Conservation (phyloP, 257 asterid species). For the Thymus mandschuricus region DNA sequence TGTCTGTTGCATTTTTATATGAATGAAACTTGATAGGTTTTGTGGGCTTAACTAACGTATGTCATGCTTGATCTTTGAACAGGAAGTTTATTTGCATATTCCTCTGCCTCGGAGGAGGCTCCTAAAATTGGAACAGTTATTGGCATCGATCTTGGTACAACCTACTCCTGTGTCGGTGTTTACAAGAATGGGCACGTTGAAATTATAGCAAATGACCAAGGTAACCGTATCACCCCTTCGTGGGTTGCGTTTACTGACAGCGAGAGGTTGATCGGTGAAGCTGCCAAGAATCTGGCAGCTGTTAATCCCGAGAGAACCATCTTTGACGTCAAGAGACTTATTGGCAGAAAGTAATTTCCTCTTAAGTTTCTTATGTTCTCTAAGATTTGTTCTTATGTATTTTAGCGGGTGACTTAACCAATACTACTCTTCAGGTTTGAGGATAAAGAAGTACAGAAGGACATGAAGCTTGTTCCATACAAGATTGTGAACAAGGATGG, state of each 20-base stretch:
- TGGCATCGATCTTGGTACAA: conserved; percentile 94
- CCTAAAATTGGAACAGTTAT: conserved; percentile 83
- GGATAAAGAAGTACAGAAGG: conserved; percentile 89
- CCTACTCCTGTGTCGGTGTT: conserved; percentile 97
- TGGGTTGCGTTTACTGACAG: conserved; percentile 92
- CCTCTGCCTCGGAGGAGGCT: conserved; percentile 76
- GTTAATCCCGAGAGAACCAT: conserved; percentile 83
- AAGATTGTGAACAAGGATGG: conserved; percentile 91
- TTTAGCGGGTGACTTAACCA: background rate
- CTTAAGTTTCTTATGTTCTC: conserved; percentile 7
- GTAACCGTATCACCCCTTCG: conserved; percentile 92
- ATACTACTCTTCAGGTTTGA: conserved; percentile 59
- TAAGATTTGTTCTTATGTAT: background rate
- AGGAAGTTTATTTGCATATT: conserved; percentile 67
- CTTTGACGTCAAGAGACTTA: conserved; percentile 95
- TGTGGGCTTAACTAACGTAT: background rate
- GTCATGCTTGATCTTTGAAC: conserved; percentile 28
- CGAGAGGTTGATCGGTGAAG: conserved; percentile 95
- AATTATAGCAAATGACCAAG: conserved; percentile 94
- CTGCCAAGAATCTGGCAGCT: conserved; percentile 96
- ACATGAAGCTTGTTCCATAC: conserved; percentile 86
- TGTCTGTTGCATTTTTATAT: background rate
- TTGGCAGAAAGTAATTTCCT: conserved; percentile 83
- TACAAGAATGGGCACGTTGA: conserved; percentile 95
- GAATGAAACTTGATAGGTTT: background rate